These are phyloP conservation scores for Paraconiothyrium brasiliense DNA, from an alignment of 2,329 filamentous ascomycete species.

Conservation along the genomic window DNA sequence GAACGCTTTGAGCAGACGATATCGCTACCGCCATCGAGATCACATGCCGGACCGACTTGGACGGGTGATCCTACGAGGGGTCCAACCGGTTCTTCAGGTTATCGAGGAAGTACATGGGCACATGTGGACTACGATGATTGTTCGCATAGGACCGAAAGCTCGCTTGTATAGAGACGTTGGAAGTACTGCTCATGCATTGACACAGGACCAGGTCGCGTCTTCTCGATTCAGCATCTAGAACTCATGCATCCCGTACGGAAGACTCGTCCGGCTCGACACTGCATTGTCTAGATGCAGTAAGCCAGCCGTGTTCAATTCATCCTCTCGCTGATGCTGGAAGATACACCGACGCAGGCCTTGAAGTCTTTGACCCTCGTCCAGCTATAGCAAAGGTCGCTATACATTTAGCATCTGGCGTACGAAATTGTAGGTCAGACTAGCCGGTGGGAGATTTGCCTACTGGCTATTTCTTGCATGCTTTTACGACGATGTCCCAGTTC, in stretches of 20 bases:
- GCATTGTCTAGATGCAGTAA: background rate
- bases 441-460: constrained; percentile 8
- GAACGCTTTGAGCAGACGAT: background rate
- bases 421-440: background rate
- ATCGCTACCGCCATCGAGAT: background rate
- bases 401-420: background rate
- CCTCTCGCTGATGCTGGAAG: background rate
- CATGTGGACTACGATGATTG: background rate
- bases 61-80: background rate
- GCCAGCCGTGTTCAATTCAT: background rate
- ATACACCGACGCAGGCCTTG: background rate
- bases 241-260: background rate
- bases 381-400: constrained; percentile 4
- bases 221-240: background rate
- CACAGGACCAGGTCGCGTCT: background rate
- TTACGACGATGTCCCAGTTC: background rate
- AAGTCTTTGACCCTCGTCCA: background rate
- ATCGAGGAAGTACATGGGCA: background rate
- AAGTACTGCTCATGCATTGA: background rate
- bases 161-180: background rate
- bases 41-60: background rate
- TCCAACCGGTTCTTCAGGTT: background rate
- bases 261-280: background rate
- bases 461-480: background rate
- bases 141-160: background rate